Conservation (phyloP, 176 grass and related monocot genomes). For the Themeda triandra region DNA sequence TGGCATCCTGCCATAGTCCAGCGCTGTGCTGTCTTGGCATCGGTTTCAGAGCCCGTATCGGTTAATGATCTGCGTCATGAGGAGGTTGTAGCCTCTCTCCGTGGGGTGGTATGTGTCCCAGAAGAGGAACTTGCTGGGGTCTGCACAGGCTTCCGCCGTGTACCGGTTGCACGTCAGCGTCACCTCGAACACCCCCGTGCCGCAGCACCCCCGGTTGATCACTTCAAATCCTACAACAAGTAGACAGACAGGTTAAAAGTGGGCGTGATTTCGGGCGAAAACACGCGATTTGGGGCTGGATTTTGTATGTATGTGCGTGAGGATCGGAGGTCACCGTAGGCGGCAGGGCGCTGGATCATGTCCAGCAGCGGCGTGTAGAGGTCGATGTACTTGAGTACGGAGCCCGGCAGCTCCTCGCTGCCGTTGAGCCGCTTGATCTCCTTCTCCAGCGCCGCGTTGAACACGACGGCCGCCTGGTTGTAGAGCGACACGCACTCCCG, state of each 20-base stretch:
- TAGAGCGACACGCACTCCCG: constrained; percentile 61
- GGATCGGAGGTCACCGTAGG: constrained; percentile 38
- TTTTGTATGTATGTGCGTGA: neutral
- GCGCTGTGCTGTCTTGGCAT: neutral
- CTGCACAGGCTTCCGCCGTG: constrained; percentile 44
- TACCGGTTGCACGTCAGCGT: constrained; percentile 61
- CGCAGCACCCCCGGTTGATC: constrained; percentile 64
- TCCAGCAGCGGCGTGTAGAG: constrained; percentile 64
- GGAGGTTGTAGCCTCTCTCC: constrained; percentile 63
- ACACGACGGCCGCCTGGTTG: constrained; percentile 62
- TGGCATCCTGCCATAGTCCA: too few species aligned
- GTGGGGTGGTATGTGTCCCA: constrained; percentile 87
- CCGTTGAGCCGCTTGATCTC: constrained; percentile 67
- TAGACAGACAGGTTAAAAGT: neutral
- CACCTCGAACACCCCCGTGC: constrained; percentile 74
- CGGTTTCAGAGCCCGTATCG: constrained; percentile 29
- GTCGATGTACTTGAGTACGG: constrained; percentile 58
- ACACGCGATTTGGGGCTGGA: neutral
- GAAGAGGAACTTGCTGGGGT: constrained; percentile 66
- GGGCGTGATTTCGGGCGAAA: neutral
- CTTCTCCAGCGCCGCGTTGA: constrained; percentile 58
- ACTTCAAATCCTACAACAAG: constrained; percentile 54
- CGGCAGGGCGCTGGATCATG: constrained; percentile 55
- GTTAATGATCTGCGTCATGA: constrained; percentile 38
- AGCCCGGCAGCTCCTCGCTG: constrained; percentile 36